Evolutionary conservation across 352 stramenopile genomes (phyloP).

Genomic region (Pythium pectinolyticum): DNA sequence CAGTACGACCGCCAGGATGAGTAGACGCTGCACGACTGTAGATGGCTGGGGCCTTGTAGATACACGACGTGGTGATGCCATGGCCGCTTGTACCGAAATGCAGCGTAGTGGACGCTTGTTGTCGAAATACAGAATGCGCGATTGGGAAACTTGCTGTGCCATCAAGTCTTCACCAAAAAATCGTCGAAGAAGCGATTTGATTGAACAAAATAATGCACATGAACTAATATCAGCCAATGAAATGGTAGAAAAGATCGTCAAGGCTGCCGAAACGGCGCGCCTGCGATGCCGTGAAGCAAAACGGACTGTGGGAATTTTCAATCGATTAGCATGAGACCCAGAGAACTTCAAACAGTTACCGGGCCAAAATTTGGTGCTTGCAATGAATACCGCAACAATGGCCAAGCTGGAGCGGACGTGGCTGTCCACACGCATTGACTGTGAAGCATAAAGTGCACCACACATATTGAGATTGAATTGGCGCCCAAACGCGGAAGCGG

Average conservation of each 20-base stretch:
- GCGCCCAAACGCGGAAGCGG: no score
- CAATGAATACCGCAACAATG: neutral
- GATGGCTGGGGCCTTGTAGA: slow-evolving; percentile 13
- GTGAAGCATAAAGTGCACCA: neutral
- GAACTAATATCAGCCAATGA: slow-evolving; percentile 8
- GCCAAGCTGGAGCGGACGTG: neutral
- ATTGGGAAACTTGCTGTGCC: no score
- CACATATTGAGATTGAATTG: no score
- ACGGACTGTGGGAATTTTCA: slow-evolving; percentile 6
- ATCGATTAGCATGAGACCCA: neutral
- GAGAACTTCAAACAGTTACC: no score
- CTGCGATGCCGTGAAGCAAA: neutral
- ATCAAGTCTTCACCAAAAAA: no score
- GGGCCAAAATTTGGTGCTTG: neutral
- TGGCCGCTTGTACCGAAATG: no score
- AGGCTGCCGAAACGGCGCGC: slow-evolving; percentile 13
- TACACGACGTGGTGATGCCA: neutral
- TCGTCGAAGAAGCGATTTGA: neutral
- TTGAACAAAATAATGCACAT: neutral
- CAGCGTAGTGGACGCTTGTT: neutral
- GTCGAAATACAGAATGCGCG: neutral
- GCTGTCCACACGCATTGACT: neutral
- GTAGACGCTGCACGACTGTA: slow-evolving; percentile 9
- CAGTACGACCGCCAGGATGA: slow-evolving; percentile 9
- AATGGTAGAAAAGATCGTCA: slow-evolving; percentile 8